Evolutionary conservation across 352 stramenopile species (phyloP), one percentile per base, ranked within the genome.

Genomic region (Pythium guiyangense): DNA sequence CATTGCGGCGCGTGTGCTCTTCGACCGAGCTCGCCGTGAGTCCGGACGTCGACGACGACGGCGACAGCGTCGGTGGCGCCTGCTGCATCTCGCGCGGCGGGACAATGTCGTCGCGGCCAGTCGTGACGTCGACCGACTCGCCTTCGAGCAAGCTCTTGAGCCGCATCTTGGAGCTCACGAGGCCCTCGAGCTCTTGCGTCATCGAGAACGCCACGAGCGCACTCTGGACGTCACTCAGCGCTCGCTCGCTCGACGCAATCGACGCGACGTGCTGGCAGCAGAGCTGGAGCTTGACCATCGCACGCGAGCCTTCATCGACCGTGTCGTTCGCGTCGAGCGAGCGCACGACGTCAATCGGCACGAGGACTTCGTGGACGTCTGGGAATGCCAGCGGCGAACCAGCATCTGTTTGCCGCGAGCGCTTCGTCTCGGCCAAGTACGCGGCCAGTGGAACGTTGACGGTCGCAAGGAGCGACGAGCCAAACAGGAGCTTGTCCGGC

Each of bases 101-200:
- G 49, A 45, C 46, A 25, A 44, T 35, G 48, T 71, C 69, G 12
- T 63, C 74, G 8, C 71, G 62, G 49, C 74, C 78, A 1, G 77
- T 84, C 18, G 77, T 83, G 6, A 86, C 82, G 50, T 92, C 82
- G 8, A 92, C 82, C 15, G 78, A 74, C 62, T 92, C 82, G 4
- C 69, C 64, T 50, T 92, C 82, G 4, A 92, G 70, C 31, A 89
- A 44, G 15, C 78, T 54, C 48, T 88, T 90, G 14, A 92, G 63
- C 39, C 86, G 79, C 0, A 70, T 74, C 54, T 88, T 90, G 17
- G 79, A 86, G 14, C 63, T 80, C n/a, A 85, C 64, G 10, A 92
- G 62, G 6, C 74, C 60, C 42, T 82, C 74, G 26, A 90, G 57
- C 48, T 87, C 71, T 25, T 77, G 79, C 50, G 77, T 73, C 46